Base-by-base conservation (phyloP, 441 rosid genomes). In the Breynia disticha region DNA sequence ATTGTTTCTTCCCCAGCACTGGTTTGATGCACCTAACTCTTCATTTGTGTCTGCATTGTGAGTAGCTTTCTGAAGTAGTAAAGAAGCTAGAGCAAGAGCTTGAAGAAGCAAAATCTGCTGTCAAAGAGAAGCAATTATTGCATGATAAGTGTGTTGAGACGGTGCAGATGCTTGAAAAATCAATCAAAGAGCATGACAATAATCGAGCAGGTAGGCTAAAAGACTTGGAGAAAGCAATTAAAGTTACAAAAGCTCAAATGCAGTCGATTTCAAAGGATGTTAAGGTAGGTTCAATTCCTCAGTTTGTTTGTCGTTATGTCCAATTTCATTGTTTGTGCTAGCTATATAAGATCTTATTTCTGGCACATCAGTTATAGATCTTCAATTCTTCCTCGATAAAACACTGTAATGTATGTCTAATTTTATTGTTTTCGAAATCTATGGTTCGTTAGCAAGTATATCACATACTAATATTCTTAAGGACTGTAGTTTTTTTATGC, bases 171-270 rank as follows among this genome's bases (percentile, higher is more conserved):
- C 95, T 89, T 57, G 99, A 89, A 72, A 82, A 79, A 70, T 84
- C 97, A 45, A 83, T 94, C 56, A 87, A 67, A 74, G 96, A 93
- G 53, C 93, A 93, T 63, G 83, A 80, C 55, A 83, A 68, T 61
- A 86, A 78, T 77, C 78, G 99, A 72, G 96, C 81, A 61, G 87
- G 78, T 59, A 72, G 89, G 68, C 96, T 93, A 58, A 83, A 85
- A 63, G 81, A 60, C 55, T 73, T 93, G 67, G 95, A 89, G 75
- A 85, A 79, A 57, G 74, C 67, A 47, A 81, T 89, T 52, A 87
- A 82, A 75, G 76, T 87, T 13, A 74, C 74, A 56, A 93, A 93
- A 76, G 68, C 82, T 67, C 74, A 79, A 61, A 81, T 89, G 83
- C 95, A 84, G 74, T 75, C 84, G 51, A 77, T 79, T 53, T 84